Base-by-base conservation (phyloP, 768 basidiomycete species). In the Sarcodon sp. region DNA sequence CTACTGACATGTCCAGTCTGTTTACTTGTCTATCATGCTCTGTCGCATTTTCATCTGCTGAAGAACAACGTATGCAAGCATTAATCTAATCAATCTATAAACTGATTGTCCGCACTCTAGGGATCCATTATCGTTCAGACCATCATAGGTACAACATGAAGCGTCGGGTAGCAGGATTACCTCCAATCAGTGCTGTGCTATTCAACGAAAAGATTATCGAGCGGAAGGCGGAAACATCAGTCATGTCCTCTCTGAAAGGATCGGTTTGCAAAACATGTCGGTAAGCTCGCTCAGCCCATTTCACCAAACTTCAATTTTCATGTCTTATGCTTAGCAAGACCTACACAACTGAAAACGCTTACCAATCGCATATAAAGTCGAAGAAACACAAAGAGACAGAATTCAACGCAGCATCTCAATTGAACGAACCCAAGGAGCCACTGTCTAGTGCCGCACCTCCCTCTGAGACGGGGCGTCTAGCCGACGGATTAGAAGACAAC, bases 121-220 rank as follows among this genome's bases (percentile, higher is more conserved):
- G 94, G 50, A 66, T 69, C 0, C 96, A 99, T 61, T 97, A 94
- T 64, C 79, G 80, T 53, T 88, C 89, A 21, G 96, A 99, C 64
- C 86, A 87, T 63, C 96, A 99, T 68, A 73, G 92, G 47, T 99
- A 99, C 67, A 99, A 99, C 61, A 90, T 97, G 81, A 94, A 94
- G 71, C 85, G 93, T 54, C 80, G 91, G 31, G 87, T 98, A 13
- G 93, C 94, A 2, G 79, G 76, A 5, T 74, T 99, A 1, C 85
- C 89, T 7, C 92, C 94, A 2, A 79, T 99, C 57, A 81, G 79
- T 50, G 76, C 73, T 0, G 65, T 72, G 6, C 55, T 82, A 1
- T 99, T 97, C 67, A 83, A 92, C 56, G 77, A 89, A 58, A 98
- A 97, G 59, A 84, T 96, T 10, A 61, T 84, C 31, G 87, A 94